Base-by-base conservation (phyloP, 2,329 filamentous ascomycete genomes). In the Fusarium abutilonis region DNA sequence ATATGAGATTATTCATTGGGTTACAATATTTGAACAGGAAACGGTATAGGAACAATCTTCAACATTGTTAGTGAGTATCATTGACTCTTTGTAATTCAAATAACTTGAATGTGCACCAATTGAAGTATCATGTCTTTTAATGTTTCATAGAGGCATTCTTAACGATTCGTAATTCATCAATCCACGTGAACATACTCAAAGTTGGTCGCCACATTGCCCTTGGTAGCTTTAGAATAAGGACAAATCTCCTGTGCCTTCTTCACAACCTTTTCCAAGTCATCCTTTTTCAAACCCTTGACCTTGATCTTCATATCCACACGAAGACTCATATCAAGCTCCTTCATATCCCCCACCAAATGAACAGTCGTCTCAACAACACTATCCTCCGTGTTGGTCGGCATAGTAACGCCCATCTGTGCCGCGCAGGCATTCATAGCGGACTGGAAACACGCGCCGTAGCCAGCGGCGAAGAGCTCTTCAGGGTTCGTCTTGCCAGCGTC, bases 341-440 rank as follows among this genome's bases (percentile, higher is more conserved):
- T 48, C 56, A 60, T 60, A 13, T 60, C 56, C 1, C 56, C 56
- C 0, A 60, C 38, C 7, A 60, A 48, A 44, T 60, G 49, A 10
- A 60, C 56, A 1, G 56, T 60, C 4, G 56, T 43, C 11, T 60
- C 56, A 6, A 60, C 56, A 9, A 60, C 43, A 4, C 56, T 60
- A 1, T 60, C 56, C n/a, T 60, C 56, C 0, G 21, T 17, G 3
- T 53, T 35, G 4, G 56, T 48, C 3, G 56, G 56, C 56, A 60
- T 60, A 0, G 38, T 48, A 0, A 60, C 23, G 1, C 56, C 56
- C 9, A 60, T 59, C 4, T 60, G 38, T 1, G 56, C 56, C 0
- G 56, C 56, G 0, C 57, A 59, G 0, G 56, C 56, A 9, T 60
- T 60, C 56, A 60, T 60, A 3, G 56, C 56, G 8, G 56, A 60